phyloP scores from a whole-genome alignment of 768 basidiomycete genomes.

The Termitomyces sp. region DNA sequence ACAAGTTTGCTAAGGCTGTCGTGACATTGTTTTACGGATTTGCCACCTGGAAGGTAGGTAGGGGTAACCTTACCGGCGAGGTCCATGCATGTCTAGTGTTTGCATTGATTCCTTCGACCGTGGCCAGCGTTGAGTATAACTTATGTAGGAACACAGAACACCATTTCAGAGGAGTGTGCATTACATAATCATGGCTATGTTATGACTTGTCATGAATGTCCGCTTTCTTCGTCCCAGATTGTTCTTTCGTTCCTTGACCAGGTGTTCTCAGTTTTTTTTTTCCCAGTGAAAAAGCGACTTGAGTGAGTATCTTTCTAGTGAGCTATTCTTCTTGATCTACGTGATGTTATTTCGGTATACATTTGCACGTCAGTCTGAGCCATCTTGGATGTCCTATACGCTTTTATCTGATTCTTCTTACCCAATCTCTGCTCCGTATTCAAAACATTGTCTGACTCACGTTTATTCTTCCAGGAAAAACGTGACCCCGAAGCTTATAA shows the following conservation, averaged over 20 bases:
- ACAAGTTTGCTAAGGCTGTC: too few species aligned
- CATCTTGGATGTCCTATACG: slow-evolving; percentile 14
- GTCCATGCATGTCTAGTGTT: too few species aligned
- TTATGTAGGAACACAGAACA: too few species aligned
- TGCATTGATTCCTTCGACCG: too few species aligned
- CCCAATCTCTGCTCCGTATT: not conserved
- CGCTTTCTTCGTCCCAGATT: not conserved
- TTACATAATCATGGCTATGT: not conserved
- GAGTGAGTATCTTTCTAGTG: not conserved
- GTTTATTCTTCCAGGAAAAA: not conserved
- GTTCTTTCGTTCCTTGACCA: not conserved
- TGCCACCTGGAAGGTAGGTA: too few species aligned
- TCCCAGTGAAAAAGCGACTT: not conserved
- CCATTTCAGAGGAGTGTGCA: too few species aligned
- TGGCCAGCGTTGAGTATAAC: too few species aligned
- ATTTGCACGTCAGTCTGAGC: slow-evolving; percentile 47
- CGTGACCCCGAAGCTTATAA: not conserved
- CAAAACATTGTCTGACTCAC: not conserved
- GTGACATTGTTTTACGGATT: too few species aligned
- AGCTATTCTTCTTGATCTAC: not conserved
- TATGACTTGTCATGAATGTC: not conserved
- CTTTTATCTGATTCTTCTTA: slow-evolving; percentile 14
- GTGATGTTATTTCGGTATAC: slow-evolving; percentile 13
- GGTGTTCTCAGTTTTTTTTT: not conserved
- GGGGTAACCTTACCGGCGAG: too few species aligned